Evolutionary conservation across 257 asterid species (phyloP), one percentile per base, ranked within the genome.

Genomic region (Anisodus tanguticus): DNA sequence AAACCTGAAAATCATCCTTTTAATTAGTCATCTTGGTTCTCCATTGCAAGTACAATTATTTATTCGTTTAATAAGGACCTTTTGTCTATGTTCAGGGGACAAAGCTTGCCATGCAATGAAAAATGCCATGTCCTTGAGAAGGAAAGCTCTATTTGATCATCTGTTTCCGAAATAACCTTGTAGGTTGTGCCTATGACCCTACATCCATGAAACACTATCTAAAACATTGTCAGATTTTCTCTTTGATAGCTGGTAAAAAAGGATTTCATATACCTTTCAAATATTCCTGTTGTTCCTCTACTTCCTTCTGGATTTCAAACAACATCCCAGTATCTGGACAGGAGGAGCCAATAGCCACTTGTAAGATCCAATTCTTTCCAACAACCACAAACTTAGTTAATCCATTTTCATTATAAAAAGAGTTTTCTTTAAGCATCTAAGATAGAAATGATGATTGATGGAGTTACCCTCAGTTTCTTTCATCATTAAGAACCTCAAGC

Each of bases 121-220:
- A 95, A 83, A 88, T 88, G 90, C 98, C 98, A 95, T 69, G 88
- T 79, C 90, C 98, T 95, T 83, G 93, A 87, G 92, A 95, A 95
- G 41, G 98, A 93, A 62, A 95, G 86, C 87, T 93, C 98, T 41
- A 93, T 88, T 78, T 91, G 95, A 71, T 93, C 90, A 83, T 91
- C 94, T 47, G 85, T 91, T 88, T 95, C 91, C 79, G 91, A 84
- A 0, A 95, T 85, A 80, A 92, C 89, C 81, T 84, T 86, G 71
- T 90, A 85, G 63, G 76, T 88, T 69, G 95, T 91, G 70, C 95
- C 93, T 91, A 88, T 88, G 81, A 94, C 88, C 88, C 98, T 94
- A 84, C 82, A 89, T 16, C 26, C 39, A 69, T 37, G 12, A 6
- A 16, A 51, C 26, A 22, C 26, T 22, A 22, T 22, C 26, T 22